These are phyloP conservation scores for Neoarthrinium moseri DNA, from an alignment of 2,329 filamentous ascomycete species.

Conservation along the genomic window DNA sequence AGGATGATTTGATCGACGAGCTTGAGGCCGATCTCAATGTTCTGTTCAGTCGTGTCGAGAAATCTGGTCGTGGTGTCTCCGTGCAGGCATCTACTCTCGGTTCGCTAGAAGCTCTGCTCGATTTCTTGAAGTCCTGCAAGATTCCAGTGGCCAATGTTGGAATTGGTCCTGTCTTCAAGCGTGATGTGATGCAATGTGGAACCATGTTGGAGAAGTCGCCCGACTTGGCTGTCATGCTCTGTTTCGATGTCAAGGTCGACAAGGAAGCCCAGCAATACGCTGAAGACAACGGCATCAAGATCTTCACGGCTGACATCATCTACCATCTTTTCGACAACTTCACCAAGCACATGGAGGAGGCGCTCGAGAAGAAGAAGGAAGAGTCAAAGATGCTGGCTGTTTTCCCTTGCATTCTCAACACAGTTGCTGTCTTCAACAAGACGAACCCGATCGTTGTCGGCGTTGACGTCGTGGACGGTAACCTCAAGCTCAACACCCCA, in stretches of 20 bases:
- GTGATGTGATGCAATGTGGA: conserved; percentile 92
- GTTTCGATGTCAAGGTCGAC: conserved; percentile 99
- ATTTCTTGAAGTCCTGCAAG: conserved; percentile 94
- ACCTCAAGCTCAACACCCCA: conserved; percentile 82
- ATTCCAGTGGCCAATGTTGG: conserved; percentile 97
- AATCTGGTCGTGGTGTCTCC: conserved; percentile 88
- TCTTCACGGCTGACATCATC: conserved; percentile 98
- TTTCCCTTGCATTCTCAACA: conserved; percentile 88
- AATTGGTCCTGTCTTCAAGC: conserved; percentile 96
- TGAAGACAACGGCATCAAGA: conserved; percentile 91
- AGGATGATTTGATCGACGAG: conserved; percentile 94
- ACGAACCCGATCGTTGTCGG: conserved; percentile 92
- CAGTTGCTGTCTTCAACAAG: conserved; percentile 98
- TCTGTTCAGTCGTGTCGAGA: conserved; percentile 87
- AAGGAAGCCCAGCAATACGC: conserved; percentile 92
- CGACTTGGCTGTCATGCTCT: conserved; percentile 98
- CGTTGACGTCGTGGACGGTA: conserved; percentile 92
- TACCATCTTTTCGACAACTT: conserved; percentile 98
- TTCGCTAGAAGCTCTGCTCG: conserved; percentile 91
- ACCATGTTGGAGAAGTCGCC: conserved; percentile 95
- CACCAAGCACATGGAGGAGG: conserved; percentile 87
- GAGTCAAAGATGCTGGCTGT: conserved; percentile 94
- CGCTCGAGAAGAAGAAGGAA: conserved; percentile 90
- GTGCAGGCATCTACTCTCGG: conserved; percentile 97
- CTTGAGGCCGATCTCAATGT: conserved; percentile 93